phyloP scores from a whole-genome alignment of 2,329 filamentous ascomycete genomes.

The Pseudocercospora pini-densiflorae region DNA sequence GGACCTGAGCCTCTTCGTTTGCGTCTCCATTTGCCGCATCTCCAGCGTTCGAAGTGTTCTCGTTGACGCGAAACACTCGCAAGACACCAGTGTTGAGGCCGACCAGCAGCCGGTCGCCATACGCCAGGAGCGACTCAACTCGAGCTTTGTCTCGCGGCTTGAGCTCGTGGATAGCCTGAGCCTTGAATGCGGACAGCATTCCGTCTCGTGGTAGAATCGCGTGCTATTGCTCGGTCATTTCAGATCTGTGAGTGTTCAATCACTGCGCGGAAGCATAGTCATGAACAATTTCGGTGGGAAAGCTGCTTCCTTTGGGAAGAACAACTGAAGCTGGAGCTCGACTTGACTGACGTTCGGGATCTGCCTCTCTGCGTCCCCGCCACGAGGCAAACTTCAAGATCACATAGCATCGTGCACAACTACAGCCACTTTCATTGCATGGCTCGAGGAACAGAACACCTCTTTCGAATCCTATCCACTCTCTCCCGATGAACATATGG shows the following conservation, averaged over 20 bases:
- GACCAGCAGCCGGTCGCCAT: slow-evolving; percentile 90
- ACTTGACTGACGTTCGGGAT: neutral
- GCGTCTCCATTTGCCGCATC: slow-evolving; percentile 6
- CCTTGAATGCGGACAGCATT: slow-evolving; percentile 92
- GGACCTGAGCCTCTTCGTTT: slow-evolving; percentile 33
- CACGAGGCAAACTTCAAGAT: neutral
- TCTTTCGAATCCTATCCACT: slow-evolving; percentile 4
- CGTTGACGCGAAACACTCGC: slow-evolving; percentile 89
- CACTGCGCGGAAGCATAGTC: neutral
- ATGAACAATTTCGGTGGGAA: neutral
- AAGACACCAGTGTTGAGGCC: slow-evolving; percentile 88
- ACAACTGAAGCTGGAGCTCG: neutral
- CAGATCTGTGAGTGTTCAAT: neutral
- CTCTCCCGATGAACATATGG: slow-evolving; percentile 34
- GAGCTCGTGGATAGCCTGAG: slow-evolving; percentile 95
- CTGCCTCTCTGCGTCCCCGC: neutral
- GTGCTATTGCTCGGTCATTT: slow-evolving; percentile 17
- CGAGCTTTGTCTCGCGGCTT: slow-evolving; percentile 93
- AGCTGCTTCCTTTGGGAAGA: neutral
- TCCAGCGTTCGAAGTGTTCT: slow-evolving; percentile 47
- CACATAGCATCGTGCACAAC: neutral
- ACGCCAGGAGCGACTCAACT: slow-evolving; percentile 93
- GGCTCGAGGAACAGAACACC: slow-evolving; percentile 17
- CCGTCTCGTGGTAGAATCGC: slow-evolving; percentile 7
- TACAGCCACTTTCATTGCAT: slow-evolving; percentile 10